Conservation (phyloP, 257 asterid genomes). For the Craterostigma plantagineum region DNA sequence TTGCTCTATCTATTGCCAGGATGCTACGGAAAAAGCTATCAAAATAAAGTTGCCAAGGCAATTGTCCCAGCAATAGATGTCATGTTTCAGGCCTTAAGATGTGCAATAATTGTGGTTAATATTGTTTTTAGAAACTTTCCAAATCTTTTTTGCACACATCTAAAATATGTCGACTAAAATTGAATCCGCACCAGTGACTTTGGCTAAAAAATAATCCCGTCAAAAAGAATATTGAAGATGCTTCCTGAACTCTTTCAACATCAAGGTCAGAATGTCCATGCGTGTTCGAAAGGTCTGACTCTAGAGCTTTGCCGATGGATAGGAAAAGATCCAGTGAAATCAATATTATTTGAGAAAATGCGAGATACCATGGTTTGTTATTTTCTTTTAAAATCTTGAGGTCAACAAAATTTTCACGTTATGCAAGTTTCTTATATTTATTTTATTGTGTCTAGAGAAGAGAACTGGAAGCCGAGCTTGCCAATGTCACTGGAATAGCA, state of each 20-base stretch:
- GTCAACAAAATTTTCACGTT: background rate
- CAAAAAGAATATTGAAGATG: slow-evolving; percentile 95
- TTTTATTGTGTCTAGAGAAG: slow-evolving; percentile 36
- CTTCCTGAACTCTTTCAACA: slow-evolving; percentile 99
- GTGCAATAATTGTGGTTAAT: slow-evolving; percentile 10
- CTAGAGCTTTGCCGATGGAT: slow-evolving; percentile 99
- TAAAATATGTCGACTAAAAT: slow-evolving; percentile 13
- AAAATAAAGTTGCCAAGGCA: slow-evolving; percentile 94
- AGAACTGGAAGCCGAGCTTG: slow-evolving; percentile 96
- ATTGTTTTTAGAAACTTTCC: slow-evolving; percentile 1
- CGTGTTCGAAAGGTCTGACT: slow-evolving; percentile 91
- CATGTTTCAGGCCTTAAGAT: slow-evolving; percentile 99
- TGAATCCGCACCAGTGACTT: slow-evolving; percentile 51
- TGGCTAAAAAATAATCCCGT: slow-evolving; percentile 85
- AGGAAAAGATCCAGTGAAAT: slow-evolving; percentile 92
- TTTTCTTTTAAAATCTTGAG: background rate
- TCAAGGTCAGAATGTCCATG: slow-evolving; percentile 99
- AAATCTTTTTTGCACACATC: slow-evolving; percentile 9
- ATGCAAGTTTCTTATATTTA: background rate
- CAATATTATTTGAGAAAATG: slow-evolving; percentile 92
- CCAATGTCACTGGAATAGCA: slow-evolving; percentile 69
- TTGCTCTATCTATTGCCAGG: slow-evolving; percentile 27
- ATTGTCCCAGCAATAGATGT: slow-evolving; percentile 99
- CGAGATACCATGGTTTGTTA: slow-evolving; percentile 90
- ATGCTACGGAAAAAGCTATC: slow-evolving; percentile 98